A percentile compares a stretch with the other conserved stretches of the same genome.
phyloP scores from a whole-genome alignment of 495 filamentous ascomycete genomes.

The Trichoderma reesei region DNA sequence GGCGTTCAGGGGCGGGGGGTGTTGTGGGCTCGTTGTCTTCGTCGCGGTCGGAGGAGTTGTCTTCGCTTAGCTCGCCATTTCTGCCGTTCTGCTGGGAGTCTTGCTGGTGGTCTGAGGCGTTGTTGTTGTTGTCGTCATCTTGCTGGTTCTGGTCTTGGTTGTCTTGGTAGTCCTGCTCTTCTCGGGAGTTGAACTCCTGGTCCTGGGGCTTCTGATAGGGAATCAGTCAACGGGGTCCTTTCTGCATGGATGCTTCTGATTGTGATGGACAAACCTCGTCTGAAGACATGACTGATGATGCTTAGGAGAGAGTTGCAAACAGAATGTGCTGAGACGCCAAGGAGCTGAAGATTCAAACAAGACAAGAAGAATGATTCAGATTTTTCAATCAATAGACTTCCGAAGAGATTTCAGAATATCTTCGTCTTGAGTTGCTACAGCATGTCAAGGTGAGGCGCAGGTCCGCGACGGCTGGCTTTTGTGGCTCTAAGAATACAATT shows the following conservation, averaged over 20 bases:
- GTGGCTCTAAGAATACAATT: background rate
- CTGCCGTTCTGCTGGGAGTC: background rate
- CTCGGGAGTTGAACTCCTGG: background rate
- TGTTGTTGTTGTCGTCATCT: background rate
- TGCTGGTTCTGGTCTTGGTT: background rate
- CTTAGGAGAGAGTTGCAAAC: background rate
- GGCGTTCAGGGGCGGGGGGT: background rate
- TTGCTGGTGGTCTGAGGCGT: background rate
- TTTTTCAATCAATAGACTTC: background rate
- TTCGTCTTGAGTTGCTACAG: background rate
- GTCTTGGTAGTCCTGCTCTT: background rate
- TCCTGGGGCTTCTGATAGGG: conserved; percentile 10
- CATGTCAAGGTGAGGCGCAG: background rate
- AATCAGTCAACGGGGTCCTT: background rate
- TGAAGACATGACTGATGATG: background rate
- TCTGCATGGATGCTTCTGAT: background rate
- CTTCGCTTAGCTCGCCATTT: background rate
- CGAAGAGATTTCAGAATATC: background rate
- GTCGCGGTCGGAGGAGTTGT: background rate
- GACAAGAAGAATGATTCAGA: background rate
- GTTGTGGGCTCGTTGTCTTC: conserved; percentile 5
- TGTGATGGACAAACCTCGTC: background rate
- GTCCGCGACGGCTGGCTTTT: background rate
- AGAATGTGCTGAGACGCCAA: background rate
- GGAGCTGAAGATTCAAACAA: background rate